Evolutionary conservation across 2,329 filamentous ascomycete genomes (phyloP), one percentile per base, ranked within the genome.

Genomic region (Exophiala xenobiotica): DNA sequence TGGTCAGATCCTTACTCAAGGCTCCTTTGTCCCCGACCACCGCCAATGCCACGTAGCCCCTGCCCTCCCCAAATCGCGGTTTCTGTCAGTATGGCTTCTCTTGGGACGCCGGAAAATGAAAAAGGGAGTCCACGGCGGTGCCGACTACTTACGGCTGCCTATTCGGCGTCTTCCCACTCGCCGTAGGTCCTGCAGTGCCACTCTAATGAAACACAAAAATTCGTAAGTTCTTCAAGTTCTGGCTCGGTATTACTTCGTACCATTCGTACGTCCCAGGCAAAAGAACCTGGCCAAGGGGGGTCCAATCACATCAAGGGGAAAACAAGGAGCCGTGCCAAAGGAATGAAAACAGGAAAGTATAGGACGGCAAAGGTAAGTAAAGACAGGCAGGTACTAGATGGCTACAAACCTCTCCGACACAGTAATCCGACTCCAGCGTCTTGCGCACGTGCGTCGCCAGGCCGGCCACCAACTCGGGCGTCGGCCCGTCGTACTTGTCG

Each of bases 151-250:
- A 78, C 70, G 81, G 82, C 27, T 72, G 79, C 31, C 82, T 67
- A 63, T 84, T 85, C 55, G 68, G 70, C 38, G 76, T 78, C 22
- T 67, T 67, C 0, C 81, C 82, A 9, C 78, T 51, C 3, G 56
- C 80, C 1, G 78, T 82, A 6, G 82, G 82, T 0, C 82, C 82
- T n/a, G 82, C 82, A 2, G 81, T 85, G 1, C 82, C 82, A 46
- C 76, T 80, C 70, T 85, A n/a, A n/a, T n/a, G n/a, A n/a, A n/a
- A n/a, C n/a, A 81, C 19, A 19, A 29, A 5, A 12, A 38, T 26
- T n/a, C n/a, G n/a, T n/a, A n/a, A n/a, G n/a, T n/a, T n/a, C n/a
- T n/a, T n/a, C n/a, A n/a, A n/a, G n/a, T n/a, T n/a, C n/a, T n/a
- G n/a, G n/a, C n/a, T n/a, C n/a, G n/a, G n/a, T n/a, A n/a, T n/a